A percentile compares a stretch with the other conserved stretches of the same genome.
These are phyloP conservation scores for Annulohypoxylon bovei DNA, from an alignment of 495 filamentous ascomycete genomes.

Conservation along the genomic window DNA sequence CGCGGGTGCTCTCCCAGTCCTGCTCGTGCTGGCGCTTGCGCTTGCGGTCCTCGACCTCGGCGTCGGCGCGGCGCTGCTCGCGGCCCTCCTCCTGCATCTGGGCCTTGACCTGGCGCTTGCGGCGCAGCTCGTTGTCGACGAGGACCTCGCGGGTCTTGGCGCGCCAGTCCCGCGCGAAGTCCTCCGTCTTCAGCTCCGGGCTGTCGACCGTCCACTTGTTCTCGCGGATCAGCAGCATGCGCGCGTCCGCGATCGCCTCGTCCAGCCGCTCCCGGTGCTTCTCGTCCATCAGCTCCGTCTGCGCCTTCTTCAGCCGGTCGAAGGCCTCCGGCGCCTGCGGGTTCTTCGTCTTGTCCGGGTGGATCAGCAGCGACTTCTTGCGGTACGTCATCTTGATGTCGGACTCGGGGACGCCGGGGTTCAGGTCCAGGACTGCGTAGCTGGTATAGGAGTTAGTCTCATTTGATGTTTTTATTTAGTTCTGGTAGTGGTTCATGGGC, in stretches of 20 bases:
- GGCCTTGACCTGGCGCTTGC: slow-evolving; percentile 87
- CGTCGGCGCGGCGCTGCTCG: slow-evolving; percentile 85
- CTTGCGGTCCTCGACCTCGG: slow-evolving; percentile 87
- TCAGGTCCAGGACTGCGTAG: slow-evolving; percentile 94
- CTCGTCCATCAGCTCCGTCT: slow-evolving; percentile 90
- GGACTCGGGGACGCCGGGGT: slow-evolving; percentile 92
- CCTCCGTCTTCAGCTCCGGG: slow-evolving; percentile 80
- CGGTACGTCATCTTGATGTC: slow-evolving; percentile 96
- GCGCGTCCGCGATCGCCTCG: slow-evolving; percentile 94
- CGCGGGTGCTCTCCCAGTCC: slow-evolving; percentile 92
- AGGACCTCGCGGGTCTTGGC: slow-evolving; percentile 92
- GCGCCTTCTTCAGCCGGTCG: slow-evolving; percentile 94
- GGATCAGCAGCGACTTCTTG: slow-evolving; percentile 96
- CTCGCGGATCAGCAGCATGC: slow-evolving; percentile 91
- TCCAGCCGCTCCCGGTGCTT: slow-evolving; percentile 87
- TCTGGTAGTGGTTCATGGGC: neutral
- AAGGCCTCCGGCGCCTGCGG: slow-evolving; percentile 93
- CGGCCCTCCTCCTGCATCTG: slow-evolving; percentile 97
- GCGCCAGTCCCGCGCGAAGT: slow-evolving; percentile 85
- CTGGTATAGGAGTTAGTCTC: slow-evolving; percentile 54
- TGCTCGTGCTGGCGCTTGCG: slow-evolving; percentile 91
- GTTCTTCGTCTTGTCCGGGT: slow-evolving; percentile 97
- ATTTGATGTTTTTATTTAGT: too few relatives aligned
- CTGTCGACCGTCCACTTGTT: slow-evolving; percentile 91
- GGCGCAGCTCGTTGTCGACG: slow-evolving; percentile 88